Evolutionary conservation across 2,329 filamentous ascomycete genomes (phyloP).

Genomic region (Seiridium cupressi): DNA sequence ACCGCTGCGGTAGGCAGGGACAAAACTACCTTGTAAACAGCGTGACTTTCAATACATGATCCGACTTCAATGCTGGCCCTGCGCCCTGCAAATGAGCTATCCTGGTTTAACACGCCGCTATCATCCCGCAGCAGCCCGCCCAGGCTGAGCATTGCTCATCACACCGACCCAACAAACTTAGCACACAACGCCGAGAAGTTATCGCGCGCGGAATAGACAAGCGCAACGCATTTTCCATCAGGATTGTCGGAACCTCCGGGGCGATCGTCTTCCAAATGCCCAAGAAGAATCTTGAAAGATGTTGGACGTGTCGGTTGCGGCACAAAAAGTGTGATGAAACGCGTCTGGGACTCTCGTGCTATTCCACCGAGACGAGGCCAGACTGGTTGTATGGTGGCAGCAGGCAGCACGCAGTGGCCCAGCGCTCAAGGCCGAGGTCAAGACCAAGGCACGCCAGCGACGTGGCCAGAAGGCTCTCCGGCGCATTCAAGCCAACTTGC

Average conservation of each 20-base stretch:
- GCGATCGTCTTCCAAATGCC: neutral
- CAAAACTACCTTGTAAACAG: no score
- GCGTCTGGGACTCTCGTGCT: constrained; percentile 56
- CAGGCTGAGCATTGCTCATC: no score
- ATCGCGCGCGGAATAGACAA: neutral
- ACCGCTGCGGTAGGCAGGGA: neutral
- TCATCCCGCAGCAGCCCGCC: no score
- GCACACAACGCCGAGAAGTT: neutral
- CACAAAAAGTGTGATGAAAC: constrained; percentile 61
- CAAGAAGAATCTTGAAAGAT: constrained; percentile 34
- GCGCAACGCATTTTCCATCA: neutral
- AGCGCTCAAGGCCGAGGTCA: constrained; percentile 56
- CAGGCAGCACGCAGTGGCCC: constrained; percentile 48
- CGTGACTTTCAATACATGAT: no score
- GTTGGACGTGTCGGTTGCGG: constrained; percentile 60
- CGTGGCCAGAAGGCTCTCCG: constrained; percentile 37
- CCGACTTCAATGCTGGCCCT: no score
- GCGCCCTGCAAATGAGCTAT: no score
- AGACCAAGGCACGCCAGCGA: constrained; percentile 48
- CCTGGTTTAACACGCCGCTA: no score
- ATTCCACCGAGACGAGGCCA: constrained; percentile 51
- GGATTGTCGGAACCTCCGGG: neutral
- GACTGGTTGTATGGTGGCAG: constrained; percentile 56
- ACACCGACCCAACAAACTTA: no score
- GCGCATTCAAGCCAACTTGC: neutral